These are phyloP conservation scores for Aspergillus spinulosporus DNA, from an alignment of 2,329 filamentous ascomycete genomes.

Conservation along the genomic window DNA sequence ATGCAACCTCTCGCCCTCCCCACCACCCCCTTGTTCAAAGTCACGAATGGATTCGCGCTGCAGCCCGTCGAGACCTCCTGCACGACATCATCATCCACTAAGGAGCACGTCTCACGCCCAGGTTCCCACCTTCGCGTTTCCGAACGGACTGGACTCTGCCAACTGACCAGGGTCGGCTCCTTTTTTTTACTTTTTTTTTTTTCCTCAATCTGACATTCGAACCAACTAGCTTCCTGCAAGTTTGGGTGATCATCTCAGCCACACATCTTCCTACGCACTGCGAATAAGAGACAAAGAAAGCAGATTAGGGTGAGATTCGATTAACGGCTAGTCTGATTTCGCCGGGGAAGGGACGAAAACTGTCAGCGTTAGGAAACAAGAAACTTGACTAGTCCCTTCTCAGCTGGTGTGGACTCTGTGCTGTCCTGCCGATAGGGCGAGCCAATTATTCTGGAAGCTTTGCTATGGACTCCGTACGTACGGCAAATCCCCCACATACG, in stretches of 20 bases:
- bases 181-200: constrained; percentile 12
- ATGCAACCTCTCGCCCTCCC: constrained; percentile 23
- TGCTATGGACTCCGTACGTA: constrained; percentile 19
- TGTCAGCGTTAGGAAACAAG: constrained; percentile 1
- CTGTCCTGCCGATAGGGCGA: constrained; percentile 18
- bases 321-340: constrained; percentile 2
- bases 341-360: constrained; percentile 5
- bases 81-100: constrained; percentile 24
- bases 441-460: constrained; percentile 26
- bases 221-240: constrained; percentile 35
- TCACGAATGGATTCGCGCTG: constrained; percentile 24
- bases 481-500: constrained; percentile 17
- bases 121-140: constrained; percentile 15
- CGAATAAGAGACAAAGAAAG: constrained; percentile 12
- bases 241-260: constrained; percentile 29
- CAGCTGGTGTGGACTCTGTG: constrained; percentile 22
- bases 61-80: constrained; percentile 26
- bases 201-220: constrained; percentile 24
- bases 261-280: constrained; percentile 18
- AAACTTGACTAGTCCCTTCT: constrained; percentile 5
- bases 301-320: not conserved
- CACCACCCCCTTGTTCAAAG: constrained; percentile 23
- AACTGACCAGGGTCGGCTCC: constrained; percentile 19
- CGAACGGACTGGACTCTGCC: constrained; percentile 17
- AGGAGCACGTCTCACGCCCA: constrained; percentile 10